Percentiles rank a stretch among this genome's conserved stretches.
Evolutionary conservation across 305 asterid species (phyloP).

Genomic region (Fraxinus paxiana): DNA sequence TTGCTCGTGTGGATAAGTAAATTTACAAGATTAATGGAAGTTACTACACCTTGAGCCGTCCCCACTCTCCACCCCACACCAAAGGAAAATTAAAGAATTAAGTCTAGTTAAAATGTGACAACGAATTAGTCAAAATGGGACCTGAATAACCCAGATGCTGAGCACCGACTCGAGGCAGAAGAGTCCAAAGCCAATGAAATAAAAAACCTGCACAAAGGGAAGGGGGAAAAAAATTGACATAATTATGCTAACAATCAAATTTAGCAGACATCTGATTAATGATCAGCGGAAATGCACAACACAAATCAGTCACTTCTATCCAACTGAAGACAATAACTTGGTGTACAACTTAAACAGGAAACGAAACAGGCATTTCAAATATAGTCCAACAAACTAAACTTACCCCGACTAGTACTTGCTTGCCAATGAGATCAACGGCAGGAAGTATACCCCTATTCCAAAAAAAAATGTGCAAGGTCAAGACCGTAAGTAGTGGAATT

Average conservation of each 20-base stretch:
- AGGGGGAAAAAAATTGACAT: constrained; percentile 12
- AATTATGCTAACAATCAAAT: neutral
- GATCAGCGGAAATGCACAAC: neutral
- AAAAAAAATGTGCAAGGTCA: constrained; percentile 14
- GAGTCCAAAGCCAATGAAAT: constrained; percentile 89
- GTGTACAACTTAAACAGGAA: neutral
- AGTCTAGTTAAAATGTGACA: neutral
- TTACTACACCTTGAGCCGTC: neutral
- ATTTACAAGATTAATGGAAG: neutral
- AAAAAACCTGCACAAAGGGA: constrained; percentile 55
- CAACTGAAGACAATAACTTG: neutral
- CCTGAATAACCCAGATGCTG: constrained; percentile 98
- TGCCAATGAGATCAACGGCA: constrained; percentile 72
- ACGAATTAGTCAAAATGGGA: constrained; percentile 10
- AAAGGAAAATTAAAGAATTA: neutral
- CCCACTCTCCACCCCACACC: neutral
- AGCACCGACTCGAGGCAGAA: constrained; percentile 82
- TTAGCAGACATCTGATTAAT: neutral
- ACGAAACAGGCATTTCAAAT: neutral
- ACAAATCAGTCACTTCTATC: neutral
- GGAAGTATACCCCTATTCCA: constrained; percentile 84
- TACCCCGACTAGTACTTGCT: constrained; percentile 77
- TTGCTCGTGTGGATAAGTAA: neutral
- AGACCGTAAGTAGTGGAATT: neutral
- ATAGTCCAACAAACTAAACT: constrained; percentile 25